Base-by-base conservation (phyloP, 495 filamentous ascomycete species). In the Daldinia grandis region DNA sequence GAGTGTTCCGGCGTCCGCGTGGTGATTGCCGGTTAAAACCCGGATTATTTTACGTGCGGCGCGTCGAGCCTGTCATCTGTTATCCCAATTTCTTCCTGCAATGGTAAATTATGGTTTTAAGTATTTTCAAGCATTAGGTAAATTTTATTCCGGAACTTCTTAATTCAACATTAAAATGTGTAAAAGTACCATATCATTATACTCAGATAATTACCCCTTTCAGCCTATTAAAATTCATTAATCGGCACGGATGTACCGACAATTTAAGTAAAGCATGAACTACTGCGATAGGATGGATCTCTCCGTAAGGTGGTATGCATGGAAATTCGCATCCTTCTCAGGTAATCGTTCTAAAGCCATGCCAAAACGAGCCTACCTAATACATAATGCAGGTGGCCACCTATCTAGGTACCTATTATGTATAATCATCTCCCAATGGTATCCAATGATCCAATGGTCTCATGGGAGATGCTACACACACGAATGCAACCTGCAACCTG, bases 401-500 rank as follows among this genome's bases (percentile, higher is more conserved):
- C n/a, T n/a, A 27, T 4, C 25, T 27, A 33, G 30, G 10, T 35
- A 14, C 10, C 31, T 35, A 14, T 9, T 35, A 35, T 35, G 31
- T 53, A 27, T 24, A 28, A 53, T 47, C 7, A 3, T 47, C 19
- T 5, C 9, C 1, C 42, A 47, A 24, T 47, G 42, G 42, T 21
- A 9, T 47, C 42, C 42, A 21, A 24, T 47, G 9, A 5, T 21
- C 17, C 40, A 44, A 44, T 44, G n/a, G n/a, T 21, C n/a, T 8
- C 30, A 35, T 56, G 2, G 10, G 17, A 33, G 10, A 33, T 56
- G 27, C n/a, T 56, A 31, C 30, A 4, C 50, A 54, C 27, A 17
- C 53, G 53, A 56, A 56, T 56, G 28, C 53, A 56, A 56, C 53
- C 53, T 35, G 33, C 33, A 35, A 14, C n/a, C n/a, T 56, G 28